Evolutionary conservation across 192 early-diverging fungal genomes (phyloP), one percentile per base, ranked within the genome.

Genomic region (Backusella australiensis): DNA sequence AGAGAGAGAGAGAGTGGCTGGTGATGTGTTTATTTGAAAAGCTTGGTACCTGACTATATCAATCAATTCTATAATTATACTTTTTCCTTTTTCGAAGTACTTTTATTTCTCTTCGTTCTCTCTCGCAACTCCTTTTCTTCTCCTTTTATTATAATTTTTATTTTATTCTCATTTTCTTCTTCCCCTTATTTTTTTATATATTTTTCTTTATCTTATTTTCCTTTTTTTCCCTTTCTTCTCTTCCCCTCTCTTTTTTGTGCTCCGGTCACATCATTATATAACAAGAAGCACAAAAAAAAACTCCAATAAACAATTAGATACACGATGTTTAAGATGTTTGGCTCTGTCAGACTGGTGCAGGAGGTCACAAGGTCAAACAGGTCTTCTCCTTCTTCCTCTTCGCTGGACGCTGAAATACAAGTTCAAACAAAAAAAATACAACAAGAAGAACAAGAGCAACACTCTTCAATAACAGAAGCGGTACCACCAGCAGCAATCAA

Each of bases 281-380:
- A 59, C 56, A 63, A 23, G 23, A 63, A 69, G 7, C 4, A 21
- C 34, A 69, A 69, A 34, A 39, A 75, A 49, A 44, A 19, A 49
- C 15, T 49, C n/a, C 42, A 44, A 44, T 44, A 44, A 63, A 67
- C 42, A 35, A 72, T 66, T 38, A 41, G 44, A 66, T 71, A 66
- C 12, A 52, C 15, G 1, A 63, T 83, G 15, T 78, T 78, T n/a
- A 78, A 75, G 36, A 39, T 83, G 82, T 77, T 83, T 74, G 63
- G 75, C 38, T 80, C 77, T 39, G 63, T 83, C 35, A 76, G 75
- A 46, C 67, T 83, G 19, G 82, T 83, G 23, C 78, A 83, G 49
- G 82, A 83, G 38, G 75, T 83, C n/a, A 80, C 82, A 36, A 46
- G 72, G 68, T 75, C 78, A 23, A 65, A n/a, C 23, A 32, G 34